phyloP scores from a whole-genome alignment of 805 yeast species.

The Ogataea philodendri region DNA sequence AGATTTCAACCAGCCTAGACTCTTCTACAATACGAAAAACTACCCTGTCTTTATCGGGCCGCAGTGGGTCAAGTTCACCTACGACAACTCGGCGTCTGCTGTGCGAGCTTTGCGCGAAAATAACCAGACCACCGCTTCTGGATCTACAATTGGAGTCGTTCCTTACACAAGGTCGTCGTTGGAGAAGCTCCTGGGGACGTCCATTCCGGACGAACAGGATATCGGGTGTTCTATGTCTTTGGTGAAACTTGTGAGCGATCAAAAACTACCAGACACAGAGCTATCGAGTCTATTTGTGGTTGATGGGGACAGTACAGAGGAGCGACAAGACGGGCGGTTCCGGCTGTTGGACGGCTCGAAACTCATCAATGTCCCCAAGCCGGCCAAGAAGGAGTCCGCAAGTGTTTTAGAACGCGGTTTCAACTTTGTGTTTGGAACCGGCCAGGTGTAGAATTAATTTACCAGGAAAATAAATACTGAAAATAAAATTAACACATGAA shows the following conservation, averaged over 20 bases:
- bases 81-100: slow-evolving; percentile 70
- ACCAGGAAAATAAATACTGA: too few relatives aligned
- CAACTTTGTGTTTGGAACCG: slow-evolving; percentile 23
- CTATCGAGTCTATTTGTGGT: slow-evolving; percentile 15
- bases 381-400: slow-evolving; percentile 15
- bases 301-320: slow-evolving; percentile 14
- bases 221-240: slow-evolving; percentile 40
- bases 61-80: slow-evolving; percentile 91
- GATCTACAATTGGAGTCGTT: slow-evolving; percentile 55
- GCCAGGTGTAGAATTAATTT: slow-evolving; percentile 18
- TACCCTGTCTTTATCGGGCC: slow-evolving; percentile 78
- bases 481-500: too few relatives aligned
- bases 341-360: slow-evolving; percentile 42
- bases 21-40: slow-evolving; percentile 26
- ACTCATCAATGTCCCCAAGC: slow-evolving; percentile 33
- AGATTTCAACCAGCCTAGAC: slow-evolving; percentile 47
- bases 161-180: slow-evolving; percentile 62
- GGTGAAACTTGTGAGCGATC: slow-evolving; percentile 15
- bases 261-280: slow-evolving; percentile 14
- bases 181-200: slow-evolving; percentile 53
- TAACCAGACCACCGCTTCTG: slow-evolving; percentile 67
- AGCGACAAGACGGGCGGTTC: slow-evolving; percentile 24
- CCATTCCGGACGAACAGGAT: slow-evolving; percentile 44
- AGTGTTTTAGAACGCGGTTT: slow-evolving; percentile 17
- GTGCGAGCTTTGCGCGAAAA: slow-evolving; percentile 82